Evolutionary conservation across 2,329 filamentous ascomycete species (phyloP), one percentile per base, ranked within the genome.

Genomic region (Colletotrichum trifolii): DNA sequence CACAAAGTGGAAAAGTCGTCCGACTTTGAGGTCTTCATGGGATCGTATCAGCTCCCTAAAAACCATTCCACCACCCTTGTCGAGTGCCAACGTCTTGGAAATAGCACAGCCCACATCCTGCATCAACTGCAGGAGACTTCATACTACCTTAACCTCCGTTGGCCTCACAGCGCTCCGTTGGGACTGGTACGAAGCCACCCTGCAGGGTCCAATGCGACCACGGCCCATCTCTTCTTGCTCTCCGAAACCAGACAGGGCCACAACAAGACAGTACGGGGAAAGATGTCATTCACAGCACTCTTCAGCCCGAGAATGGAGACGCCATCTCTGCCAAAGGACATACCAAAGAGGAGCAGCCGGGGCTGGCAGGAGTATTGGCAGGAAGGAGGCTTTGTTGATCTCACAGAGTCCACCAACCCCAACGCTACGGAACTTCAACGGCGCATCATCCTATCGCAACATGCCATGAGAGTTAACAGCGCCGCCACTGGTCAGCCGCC

Each of bases 371-470:
- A 71, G 0, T 79, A 78, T 59, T 79, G 79, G 79, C 68, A 71
- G 36, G 67, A 73, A 6, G 78, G 79, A 1, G 79, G 77, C 1
- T 81, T 81, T 49, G 71, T 81, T 2, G 79, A 81, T 53, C 69
- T 82, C n/a, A 78, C 76, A 1, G 67, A 71, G 1, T 76, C 76
- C 3, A 70, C 71, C 0, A 76, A 74, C 36, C 59, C 73, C 0
- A 76, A 77, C 13, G 78, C 79, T 6, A 73, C 74, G 9, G 79
- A 82, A 57, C 69, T 82, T 3, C 79, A 82, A 67, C 76, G 79
- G 12, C 49, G 49, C 10, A 53, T 53, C 49, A 10, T 53, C n/a
- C 67, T 77, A 7, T 81, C 79, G 6, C 80, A 81, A 60, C 82
- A 82, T 17, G 75, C 79, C 12, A 72, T 81, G 4, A 76, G 78